Base-by-base conservation (phyloP, 2,329 filamentous ascomycete species). In the Ascochyta pisi region DNA sequence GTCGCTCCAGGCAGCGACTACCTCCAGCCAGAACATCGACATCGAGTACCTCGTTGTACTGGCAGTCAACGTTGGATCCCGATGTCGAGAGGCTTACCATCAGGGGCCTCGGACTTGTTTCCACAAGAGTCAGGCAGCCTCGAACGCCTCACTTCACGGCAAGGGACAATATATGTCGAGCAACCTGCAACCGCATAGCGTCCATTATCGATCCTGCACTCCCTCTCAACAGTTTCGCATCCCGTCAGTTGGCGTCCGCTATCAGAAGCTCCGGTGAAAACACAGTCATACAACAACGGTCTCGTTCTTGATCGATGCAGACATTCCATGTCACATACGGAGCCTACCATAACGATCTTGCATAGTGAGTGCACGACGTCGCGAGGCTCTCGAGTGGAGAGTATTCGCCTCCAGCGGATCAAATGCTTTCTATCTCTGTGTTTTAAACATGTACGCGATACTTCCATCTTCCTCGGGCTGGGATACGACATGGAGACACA, bases 211-310 rank as follows among this genome's bases (percentile, higher is more conserved):
- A 56, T 50, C 53, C 46, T 39, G 47, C 53, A 38, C 42, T 47
- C 42, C 26, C 19, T 46, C 53, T 35, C 53, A 56, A 56, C 53
- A 56, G 53, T 56, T 56, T 56, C 53, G 42, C 37, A 43, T 43
- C 39, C 47, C 42, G 37, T 31, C 26, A 15, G 6, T 50, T 46
- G 35, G 53, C 47, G 44, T 41, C 35, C 29, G 35, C 52, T 34
- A 31, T 27, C 9, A 24, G 38, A 46, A 19, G 29, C 31, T 23
- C 37, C 31, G 35, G 38, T 42, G 42, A 43, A 46, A 19, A 51
- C 47, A 50, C 43, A 38, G 47, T 48, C 47, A 51, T 47, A 51
- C 53, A 48, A 37, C 38, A 31, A 47, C 19, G 5, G 26, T 31
- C 26, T 47, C 33, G 26, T 51, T 33, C 38, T 27, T 43, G 26